phyloP scores from a whole-genome alignment of 768 basidiomycete genomes.

The Rhodotorula graminis region DNA sequence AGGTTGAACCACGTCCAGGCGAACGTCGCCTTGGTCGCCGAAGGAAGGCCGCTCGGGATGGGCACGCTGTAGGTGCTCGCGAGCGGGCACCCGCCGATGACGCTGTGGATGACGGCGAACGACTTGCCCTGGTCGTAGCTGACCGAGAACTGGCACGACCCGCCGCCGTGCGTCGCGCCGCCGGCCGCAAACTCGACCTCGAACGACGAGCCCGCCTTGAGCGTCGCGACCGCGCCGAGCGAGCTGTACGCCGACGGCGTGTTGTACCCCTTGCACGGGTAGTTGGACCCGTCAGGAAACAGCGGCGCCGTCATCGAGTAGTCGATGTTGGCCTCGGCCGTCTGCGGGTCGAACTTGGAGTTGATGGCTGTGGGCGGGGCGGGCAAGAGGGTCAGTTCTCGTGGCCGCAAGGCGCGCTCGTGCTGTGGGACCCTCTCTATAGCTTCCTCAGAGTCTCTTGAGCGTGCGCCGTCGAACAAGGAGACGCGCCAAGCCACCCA shows the following conservation, averaged over 20 bases:
- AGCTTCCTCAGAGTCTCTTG: no score
- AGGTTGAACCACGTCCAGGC: conserved; percentile 50
- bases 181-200: conserved; percentile 42
- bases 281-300: conserved; percentile 44
- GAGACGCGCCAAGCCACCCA: no score
- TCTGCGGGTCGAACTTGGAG: conserved; percentile 40
- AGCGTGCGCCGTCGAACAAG: no score
- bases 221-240: conserved; percentile 44
- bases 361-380: conserved; percentile 16
- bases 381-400: not conserved
- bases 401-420: not conserved
- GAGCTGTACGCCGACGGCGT: conserved; percentile 10
- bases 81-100: conserved; percentile 48
- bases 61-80: conserved; percentile 42
- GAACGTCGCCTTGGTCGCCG: conserved; percentile 45
- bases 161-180: conserved; percentile 47
- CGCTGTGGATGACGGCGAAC: conserved; percentile 47
- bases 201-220: conserved; percentile 45
- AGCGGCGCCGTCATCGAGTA: conserved; percentile 47
- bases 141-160: conserved; percentile 49
- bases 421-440: no score
- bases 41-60: conserved; percentile 46
- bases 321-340: conserved; percentile 43
- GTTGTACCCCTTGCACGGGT: conserved; percentile 47
- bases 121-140: conserved; percentile 49